Evolutionary conservation across 2,329 filamentous ascomycete genomes (phyloP), one percentile per base, ranked within the genome.

Genomic region (Mollisia scopiformis): DNA sequence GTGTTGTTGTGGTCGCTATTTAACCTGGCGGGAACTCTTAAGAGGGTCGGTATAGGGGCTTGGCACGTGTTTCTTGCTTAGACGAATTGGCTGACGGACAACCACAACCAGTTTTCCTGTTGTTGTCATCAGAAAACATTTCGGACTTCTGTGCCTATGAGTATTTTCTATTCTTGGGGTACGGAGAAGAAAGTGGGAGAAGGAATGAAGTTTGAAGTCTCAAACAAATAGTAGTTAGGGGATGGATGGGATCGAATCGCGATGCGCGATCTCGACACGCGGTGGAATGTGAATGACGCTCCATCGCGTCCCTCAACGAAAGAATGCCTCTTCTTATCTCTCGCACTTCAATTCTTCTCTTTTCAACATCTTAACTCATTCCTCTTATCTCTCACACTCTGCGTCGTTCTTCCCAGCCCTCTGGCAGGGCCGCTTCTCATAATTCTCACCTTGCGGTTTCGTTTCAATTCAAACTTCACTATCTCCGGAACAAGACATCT

Each of bases 401-500:
- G 14, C 28, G 50, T 55, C 41, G 51, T 33, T 23, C 6, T 55
- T 39, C 31, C 57, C 52, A 55, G 51, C 57, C 57, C 53, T 59
- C 57, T 31, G 46, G 6, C 41, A 59, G 47, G 43, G 52, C 49
- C 6, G 4, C 6, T 2, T n/a, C n/a, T n/a, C n/a, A n/a, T n/a
- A n/a, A n/a, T 47, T 49, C 55, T 59, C 51, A 47, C 39, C 39
- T 33, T 35, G 30, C 28, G 28, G 59, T 57, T 61, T 61, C 50
- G 55, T 61, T 61, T 57, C 50, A 27, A 46, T 51, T 46, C 43
- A 30, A n/a, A 13, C 5, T 14, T 11, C 46, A n/a, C 31, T 21
- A 46, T 57, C 41, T 50, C 31, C 14, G 21, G n/a, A n/a, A n/a
- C n/a, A n/a, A n/a, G n/a, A n/a, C n/a, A 39, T 25, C 13, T 16